Evolutionary conservation across 495 filamentous ascomycete genomes (phyloP), one percentile per base, ranked within the genome.

Genomic region (Aspergillus nidulans): DNA sequence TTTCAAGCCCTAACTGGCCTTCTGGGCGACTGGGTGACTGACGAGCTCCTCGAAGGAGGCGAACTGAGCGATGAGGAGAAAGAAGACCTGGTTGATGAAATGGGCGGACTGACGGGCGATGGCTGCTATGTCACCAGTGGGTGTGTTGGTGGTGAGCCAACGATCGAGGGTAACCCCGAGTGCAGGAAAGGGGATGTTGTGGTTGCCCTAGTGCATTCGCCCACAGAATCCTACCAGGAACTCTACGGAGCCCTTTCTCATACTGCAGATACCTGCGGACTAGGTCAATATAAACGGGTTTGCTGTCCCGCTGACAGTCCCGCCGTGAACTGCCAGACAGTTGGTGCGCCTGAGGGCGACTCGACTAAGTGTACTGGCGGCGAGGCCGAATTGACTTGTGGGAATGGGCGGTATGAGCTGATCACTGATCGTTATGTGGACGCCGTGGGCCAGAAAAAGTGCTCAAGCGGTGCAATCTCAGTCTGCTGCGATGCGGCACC

Each of bases 1-100:
- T 60, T 55, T 41, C 23, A 59, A 10, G 62, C 62, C 21, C 51
- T 62, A 7, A 18, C 26, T 21, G 62, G 38, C 4, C 52, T 64
- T 18, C 28, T 60, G 13, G 57, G 61, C 40, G 38, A 53, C 9
- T 40, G 12, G 10, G 36, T 52, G 9, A 6, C 34, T 5, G 49
- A 28, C 13, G 12, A 40, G 13, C 34, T 52, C 30, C 9, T 41
- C 20, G 30, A 50, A 24, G 47, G 49, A 16, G 34, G 49, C 20
- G 49, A 52, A 1, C 36, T 52, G 4, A 41, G 10, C 6, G 49
- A 52, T 24, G 36, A 42, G 20, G 34, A 52, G 16, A 52, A 52
- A 20, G 49, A 40, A 28, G 21, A 6, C 15, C 20, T 52, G 1
- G 49, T 42, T 18, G 36, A 42, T n/a, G 36, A 42, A 12, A 41